A percentile compares a stretch with the other conserved stretches of the same genome.
These are phyloP conservation scores for Heterobasidion occidentale DNA, from an alignment of 1,284 basidiomycete genomes.

Conservation along the genomic window DNA sequence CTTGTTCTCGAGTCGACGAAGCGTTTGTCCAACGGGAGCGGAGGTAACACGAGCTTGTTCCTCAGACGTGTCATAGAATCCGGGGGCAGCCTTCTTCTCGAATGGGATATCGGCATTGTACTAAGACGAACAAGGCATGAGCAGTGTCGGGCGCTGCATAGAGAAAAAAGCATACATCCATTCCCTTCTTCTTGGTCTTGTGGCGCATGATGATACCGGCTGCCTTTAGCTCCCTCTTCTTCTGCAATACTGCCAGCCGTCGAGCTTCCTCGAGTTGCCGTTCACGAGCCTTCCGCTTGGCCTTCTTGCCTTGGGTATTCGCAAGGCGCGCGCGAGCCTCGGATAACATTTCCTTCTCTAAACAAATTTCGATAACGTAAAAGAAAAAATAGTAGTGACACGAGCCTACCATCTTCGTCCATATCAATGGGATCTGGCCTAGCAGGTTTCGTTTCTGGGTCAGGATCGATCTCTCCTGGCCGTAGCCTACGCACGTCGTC, in stretches of 20 bases:
- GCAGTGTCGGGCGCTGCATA: not conserved
- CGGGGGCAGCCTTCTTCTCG: slow-evolving; percentile 91
- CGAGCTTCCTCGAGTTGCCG: slow-evolving; percentile 95
- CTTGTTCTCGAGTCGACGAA: slow-evolving; percentile 87
- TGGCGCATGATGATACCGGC: slow-evolving; percentile 93
- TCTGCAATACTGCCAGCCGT: slow-evolving; percentile 91
- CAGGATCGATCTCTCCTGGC: slow-evolving; percentile 97
- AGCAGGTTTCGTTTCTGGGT: slow-evolving; percentile 97
- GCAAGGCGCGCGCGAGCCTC: slow-evolving; percentile 97
- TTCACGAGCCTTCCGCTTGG: slow-evolving; percentile 96
- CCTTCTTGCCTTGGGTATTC: slow-evolving; percentile 99
- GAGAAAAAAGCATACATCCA: slow-evolving; percentile 67
- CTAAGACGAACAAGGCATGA: slow-evolving; percentile 26
- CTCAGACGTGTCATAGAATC: slow-evolving; percentile 96
- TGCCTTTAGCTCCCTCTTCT: slow-evolving; percentile 96
- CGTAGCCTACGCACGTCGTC: slow-evolving; percentile 87
- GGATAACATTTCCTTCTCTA: slow-evolving; percentile 99
- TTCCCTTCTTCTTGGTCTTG: slow-evolving; percentile 92
- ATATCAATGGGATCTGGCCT: slow-evolving; percentile 99
- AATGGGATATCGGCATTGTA: slow-evolving; percentile 99
- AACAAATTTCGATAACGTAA: slow-evolving; percentile 3
- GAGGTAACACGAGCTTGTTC: slow-evolving; percentile 85
- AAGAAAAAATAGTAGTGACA: not conserved
- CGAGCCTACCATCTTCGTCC: slow-evolving; percentile 87
- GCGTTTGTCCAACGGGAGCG: slow-evolving; percentile 88